These are phyloP conservation scores for Tuctoria greenei DNA, from an alignment of 176 grass and related monocot species.

Conservation along the genomic window DNA sequence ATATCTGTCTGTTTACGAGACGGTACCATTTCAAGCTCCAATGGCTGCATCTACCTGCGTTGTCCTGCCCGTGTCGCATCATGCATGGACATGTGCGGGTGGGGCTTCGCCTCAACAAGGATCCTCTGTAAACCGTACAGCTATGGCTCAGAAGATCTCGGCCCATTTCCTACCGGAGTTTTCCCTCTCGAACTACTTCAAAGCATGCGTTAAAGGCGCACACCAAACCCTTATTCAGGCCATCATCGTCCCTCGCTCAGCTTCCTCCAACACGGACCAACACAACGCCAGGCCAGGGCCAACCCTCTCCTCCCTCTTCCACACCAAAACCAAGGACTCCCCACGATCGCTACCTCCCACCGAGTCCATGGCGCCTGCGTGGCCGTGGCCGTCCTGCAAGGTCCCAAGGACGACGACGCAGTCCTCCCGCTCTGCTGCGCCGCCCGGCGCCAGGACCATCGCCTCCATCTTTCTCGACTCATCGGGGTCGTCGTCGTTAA, in stretches of 20 bases:
- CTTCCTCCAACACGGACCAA: not conserved
- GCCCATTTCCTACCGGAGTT: not conserved
- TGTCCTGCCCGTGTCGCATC: not conserved
- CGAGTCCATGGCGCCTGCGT: conserved; percentile 3
- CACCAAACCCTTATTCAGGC: not conserved
- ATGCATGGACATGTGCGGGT: conserved; percentile 11
- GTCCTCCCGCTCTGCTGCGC: conserved; percentile 21
- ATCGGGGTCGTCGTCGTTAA: conserved; percentile 58
- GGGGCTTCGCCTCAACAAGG: not conserved
- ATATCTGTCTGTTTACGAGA: not conserved
- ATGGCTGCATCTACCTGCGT: not conserved
- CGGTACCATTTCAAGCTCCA: not conserved
- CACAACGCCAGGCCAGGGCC: not conserved
- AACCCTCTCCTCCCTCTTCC: conserved; percentile 49
- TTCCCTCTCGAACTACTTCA: conserved; percentile 24
- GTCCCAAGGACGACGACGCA: conserved; percentile 32
- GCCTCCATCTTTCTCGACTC: conserved; percentile 62
- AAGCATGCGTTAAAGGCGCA: conserved; percentile 44
- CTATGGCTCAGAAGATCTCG: too few relatives aligned
- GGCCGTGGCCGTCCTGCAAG: conserved; percentile 63
- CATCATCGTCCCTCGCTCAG: not conserved
- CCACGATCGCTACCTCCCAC: not conserved
- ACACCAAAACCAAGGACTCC: conserved; percentile 37
- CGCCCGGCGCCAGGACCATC: conserved; percentile 24
- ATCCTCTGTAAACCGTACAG: not conserved